These are phyloP conservation scores for Chalciporus sphaerocephalus DNA, from an alignment of 768 basidiomycete genomes.

Conservation along the genomic window DNA sequence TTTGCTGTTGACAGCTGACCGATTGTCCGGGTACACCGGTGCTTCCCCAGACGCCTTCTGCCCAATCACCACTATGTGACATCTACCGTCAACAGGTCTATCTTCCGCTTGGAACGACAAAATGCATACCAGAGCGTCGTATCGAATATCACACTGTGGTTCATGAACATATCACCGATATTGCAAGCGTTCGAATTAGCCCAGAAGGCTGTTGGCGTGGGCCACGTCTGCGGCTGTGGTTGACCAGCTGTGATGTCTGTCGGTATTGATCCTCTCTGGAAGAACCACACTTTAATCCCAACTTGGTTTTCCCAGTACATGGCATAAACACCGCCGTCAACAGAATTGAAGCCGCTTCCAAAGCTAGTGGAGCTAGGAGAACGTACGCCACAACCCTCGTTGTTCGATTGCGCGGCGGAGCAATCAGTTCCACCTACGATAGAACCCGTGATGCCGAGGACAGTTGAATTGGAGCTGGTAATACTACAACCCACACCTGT, in stretches of 20 bases:
- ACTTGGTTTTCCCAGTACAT: slow-evolving; percentile 47
- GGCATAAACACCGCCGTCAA: slow-evolving; percentile 84
- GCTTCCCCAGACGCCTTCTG: slow-evolving; percentile 67
- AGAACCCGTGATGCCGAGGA: slow-evolving; percentile 55
- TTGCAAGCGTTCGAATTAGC: slow-evolving; percentile 63
- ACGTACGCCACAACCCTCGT: slow-evolving; percentile 80
- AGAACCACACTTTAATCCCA: slow-evolving; percentile 83
- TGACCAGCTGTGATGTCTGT: slow-evolving; percentile 65
- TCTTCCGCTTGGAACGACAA: slow-evolving; percentile 1
- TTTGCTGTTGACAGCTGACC: slow-evolving; percentile 78
- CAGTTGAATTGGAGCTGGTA: slow-evolving; percentile 40
- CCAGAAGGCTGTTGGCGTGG: slow-evolving; percentile 74
- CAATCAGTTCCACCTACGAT: slow-evolving; percentile 73
- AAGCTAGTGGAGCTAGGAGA: slow-evolving; percentile 59
- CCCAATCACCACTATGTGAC: slow-evolving; percentile 77
- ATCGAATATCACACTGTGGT: slow-evolving; percentile 78
- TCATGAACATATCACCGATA: slow-evolving; percentile 73
- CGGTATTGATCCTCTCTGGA: slow-evolving; percentile 70
- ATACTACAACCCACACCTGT: slow-evolving; percentile 69
- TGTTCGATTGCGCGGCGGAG: slow-evolving; percentile 61
- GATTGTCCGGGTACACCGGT: slow-evolving; percentile 80
- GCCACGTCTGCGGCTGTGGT: slow-evolving; percentile 78
- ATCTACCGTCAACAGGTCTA: slow-evolving; percentile 5
- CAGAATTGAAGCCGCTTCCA: slow-evolving; percentile 83
- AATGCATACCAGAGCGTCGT: slow-evolving; percentile 69